Percentiles rank a stretch among this genome's conserved stretches.
Evolutionary conservation across 139 green algal species (phyloP).

Genomic region (Diplosphaera chodatii): DNA sequence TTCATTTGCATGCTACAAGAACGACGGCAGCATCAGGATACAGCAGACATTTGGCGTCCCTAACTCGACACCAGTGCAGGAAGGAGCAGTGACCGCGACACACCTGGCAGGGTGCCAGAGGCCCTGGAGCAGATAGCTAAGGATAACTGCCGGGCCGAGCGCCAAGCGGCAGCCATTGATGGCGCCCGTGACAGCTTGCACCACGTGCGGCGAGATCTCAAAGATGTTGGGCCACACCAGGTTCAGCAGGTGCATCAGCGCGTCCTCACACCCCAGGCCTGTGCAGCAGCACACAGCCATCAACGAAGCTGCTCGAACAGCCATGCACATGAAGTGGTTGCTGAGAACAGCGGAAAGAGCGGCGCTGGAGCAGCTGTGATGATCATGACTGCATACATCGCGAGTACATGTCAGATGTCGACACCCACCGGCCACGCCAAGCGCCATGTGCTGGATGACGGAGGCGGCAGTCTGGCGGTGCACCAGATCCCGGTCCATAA

Average conservation of each 20-base stretch:
- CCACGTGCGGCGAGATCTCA: constrained; percentile 89
- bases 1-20: too few relatives aligned
- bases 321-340: too few relatives aligned
- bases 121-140: constrained; percentile 81
- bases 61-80: too few relatives aligned
- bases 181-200: constrained; percentile 86
- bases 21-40: too few relatives aligned
- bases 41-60: too few relatives aligned
- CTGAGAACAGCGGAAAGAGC: too few relatives aligned
- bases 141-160: constrained; percentile 75
- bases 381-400: too few relatives aligned
- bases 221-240: constrained; percentile 99
- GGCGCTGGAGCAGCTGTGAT: too few relatives aligned
- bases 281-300: constrained; percentile 21
- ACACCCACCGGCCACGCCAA: constrained; percentile 45
- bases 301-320: too few relatives aligned
- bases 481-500: constrained; percentile 94
- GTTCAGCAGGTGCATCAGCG: constrained; percentile 94
- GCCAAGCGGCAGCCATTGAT: constrained; percentile 87
- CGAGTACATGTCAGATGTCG: too few relatives aligned
- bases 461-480: constrained; percentile 91
- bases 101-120: too few relatives aligned
- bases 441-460: constrained; percentile 86
- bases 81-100: too few relatives aligned
- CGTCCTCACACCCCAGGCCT: constrained; percentile 94